A percentile compares a stretch with the other conserved stretches of the same genome.
These are phyloP conservation scores for Vishniacozyma victoriae DNA, from an alignment of 768 basidiomycete species.

Conservation along the genomic window DNA sequence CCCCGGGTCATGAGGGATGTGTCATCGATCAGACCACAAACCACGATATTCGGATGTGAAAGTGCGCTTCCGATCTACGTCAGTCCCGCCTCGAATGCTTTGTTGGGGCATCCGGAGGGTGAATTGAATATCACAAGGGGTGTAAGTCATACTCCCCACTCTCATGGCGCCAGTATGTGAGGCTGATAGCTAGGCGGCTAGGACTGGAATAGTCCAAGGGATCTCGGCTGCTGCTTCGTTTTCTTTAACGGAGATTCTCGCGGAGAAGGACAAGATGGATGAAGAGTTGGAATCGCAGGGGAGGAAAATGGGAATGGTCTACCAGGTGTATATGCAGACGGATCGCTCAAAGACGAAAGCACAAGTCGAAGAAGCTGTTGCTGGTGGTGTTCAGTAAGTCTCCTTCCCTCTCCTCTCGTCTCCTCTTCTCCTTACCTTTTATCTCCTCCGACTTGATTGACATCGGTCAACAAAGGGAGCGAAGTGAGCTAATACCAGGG, in stretches of 20 bases:
- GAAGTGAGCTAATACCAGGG: slow-evolving; percentile 50
- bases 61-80: slow-evolving; percentile 48
- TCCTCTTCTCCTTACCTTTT: background rate
- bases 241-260: slow-evolving; percentile 45
- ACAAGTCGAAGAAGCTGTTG: slow-evolving; percentile 64
- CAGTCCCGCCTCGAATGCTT: slow-evolving; percentile 49
- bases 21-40: slow-evolving; percentile 35
- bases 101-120: slow-evolving; percentile 67
- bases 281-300: slow-evolving; percentile 26
- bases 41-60: slow-evolving; percentile 43
- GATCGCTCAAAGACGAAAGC: slow-evolving; percentile 61
- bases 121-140: slow-evolving; percentile 53
- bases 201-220: slow-evolving; percentile 42
- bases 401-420: background rate
- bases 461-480: background rate
- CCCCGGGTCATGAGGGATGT: slow-evolving; percentile 47
- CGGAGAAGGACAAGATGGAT: slow-evolving; percentile 41
- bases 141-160: slow-evolving; percentile 13
- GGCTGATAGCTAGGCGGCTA: slow-evolving; percentile 38
- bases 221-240: slow-evolving; percentile 45
- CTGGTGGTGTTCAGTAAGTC: slow-evolving; percentile 57
- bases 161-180: background rate
- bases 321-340: slow-evolving; percentile 66
- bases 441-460: too few relatives aligned
- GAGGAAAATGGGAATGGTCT: slow-evolving; percentile 41